These are phyloP conservation scores for Nicotiana sylvestris DNA, from an alignment of 257 asterid species.

Conservation along the genomic window DNA sequence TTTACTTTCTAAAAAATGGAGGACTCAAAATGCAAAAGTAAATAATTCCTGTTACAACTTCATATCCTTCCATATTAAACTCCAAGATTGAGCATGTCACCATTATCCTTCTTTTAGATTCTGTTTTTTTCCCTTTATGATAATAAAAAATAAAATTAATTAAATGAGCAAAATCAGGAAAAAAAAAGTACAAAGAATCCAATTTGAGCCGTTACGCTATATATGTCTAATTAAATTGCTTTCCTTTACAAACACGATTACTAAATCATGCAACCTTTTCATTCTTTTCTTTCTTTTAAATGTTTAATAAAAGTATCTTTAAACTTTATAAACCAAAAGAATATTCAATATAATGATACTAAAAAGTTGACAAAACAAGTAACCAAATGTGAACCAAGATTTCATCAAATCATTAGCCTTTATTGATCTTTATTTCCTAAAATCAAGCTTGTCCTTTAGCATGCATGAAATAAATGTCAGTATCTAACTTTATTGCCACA, in stretches of 20 bases:
- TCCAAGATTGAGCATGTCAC: neutral
- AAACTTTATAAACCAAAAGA: neutral
- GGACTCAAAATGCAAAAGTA: too few species aligned
- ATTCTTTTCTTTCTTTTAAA: neutral
- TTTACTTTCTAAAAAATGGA: too few species aligned
- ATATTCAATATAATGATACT: neutral
- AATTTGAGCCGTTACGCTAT: constrained; percentile 5
- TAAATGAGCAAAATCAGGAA: neutral
- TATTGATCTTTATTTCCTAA: neutral
- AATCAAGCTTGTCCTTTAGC: neutral
- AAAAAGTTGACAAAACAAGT: neutral
- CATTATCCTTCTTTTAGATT: neutral
- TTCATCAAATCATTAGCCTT: neutral
- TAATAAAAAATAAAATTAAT: neutral
- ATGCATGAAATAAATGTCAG: neutral
- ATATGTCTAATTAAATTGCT: neutral
- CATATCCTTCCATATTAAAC: too few species aligned
- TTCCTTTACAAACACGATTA: constrained; percentile 16
- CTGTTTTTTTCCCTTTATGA: neutral
- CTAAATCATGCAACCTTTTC: neutral
- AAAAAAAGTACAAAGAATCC: neutral
- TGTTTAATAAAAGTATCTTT: neutral
- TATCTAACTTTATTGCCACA: neutral
- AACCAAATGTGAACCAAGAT: neutral
- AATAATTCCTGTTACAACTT: too few species aligned